A percentile compares a stretch with the other conserved stretches of the same genome.
These are phyloP conservation scores for Botrytis deweyae DNA, from an alignment of 2,329 filamentous ascomycete genomes.

Conservation along the genomic window DNA sequence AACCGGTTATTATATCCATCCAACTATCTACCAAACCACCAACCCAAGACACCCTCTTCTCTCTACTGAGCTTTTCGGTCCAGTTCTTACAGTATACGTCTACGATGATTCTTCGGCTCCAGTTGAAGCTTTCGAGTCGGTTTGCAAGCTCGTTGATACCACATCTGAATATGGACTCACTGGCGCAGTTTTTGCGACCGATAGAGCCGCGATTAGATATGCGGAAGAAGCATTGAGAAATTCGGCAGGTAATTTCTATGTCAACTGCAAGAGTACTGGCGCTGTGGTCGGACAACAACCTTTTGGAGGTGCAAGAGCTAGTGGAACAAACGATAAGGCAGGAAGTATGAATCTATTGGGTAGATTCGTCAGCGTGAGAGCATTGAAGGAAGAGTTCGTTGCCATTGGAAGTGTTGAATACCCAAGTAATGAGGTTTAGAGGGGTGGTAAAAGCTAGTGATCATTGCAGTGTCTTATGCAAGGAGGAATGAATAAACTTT, in stretches of 20 bases:
- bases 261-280: slow-evolving; percentile 79
- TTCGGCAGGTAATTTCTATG: slow-evolving; percentile 78
- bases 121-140: slow-evolving; percentile 55
- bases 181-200: slow-evolving; percentile 70
- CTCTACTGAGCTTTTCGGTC: slow-evolving; percentile 78
- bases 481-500: not conserved
- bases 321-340: slow-evolving; percentile 72
- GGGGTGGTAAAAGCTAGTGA: not conserved
- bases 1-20: slow-evolving; percentile 80
- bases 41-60: slow-evolving; percentile 74
- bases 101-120: slow-evolving; percentile 66
- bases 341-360: slow-evolving; percentile 62
- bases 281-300: slow-evolving; percentile 72
- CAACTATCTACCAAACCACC: slow-evolving; percentile 75
- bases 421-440: slow-evolving; percentile 62
- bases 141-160: slow-evolving; percentile 63
- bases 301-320: slow-evolving; percentile 66
- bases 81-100: slow-evolving; percentile 70
- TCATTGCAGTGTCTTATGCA: not conserved
- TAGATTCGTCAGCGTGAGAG: slow-evolving; percentile 65
- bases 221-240: slow-evolving; percentile 72
- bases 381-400: slow-evolving; percentile 73
- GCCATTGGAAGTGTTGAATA: slow-evolving; percentile 63
- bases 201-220: slow-evolving; percentile 62
- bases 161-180: slow-evolving; percentile 78